Conservation (phyloP, 257 asterid genomes). For the Solanum sitiens region DNA sequence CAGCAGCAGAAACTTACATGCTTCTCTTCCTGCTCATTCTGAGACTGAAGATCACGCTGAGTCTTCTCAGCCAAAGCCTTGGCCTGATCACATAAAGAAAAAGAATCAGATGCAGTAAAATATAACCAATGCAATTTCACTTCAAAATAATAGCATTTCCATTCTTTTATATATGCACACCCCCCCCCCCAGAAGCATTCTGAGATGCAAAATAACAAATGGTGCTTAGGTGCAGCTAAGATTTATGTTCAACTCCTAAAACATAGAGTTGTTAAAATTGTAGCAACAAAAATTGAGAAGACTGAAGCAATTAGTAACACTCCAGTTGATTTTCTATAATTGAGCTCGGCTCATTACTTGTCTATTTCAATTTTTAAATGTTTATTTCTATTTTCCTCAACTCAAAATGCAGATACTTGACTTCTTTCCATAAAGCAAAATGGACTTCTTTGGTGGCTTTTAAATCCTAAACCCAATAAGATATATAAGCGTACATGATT, state of each 20-base stretch:
- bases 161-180: background rate
- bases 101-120: background rate
- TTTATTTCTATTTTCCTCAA: background rate
- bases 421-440: background rate
- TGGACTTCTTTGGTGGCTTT: background rate
- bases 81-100: conserved; percentile 42
- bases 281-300: background rate
- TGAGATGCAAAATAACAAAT: background rate
- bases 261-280: background rate
- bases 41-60: conserved; percentile 75
- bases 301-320: background rate
- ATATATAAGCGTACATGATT: background rate
- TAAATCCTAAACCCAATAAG: background rate
- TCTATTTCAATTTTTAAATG: background rate
- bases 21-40: conserved; percentile 78
- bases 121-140: background rate
- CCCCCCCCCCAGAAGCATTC: background rate
- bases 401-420: background rate
- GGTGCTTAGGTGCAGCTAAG: background rate
- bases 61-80: conserved; percentile 83
- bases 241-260: background rate
- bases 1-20: conserved; percentile 39
- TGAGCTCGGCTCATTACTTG: background rate
- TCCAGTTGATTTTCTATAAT: background rate
- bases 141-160: background rate